These are phyloP conservation scores for Candida vartiovaarae DNA, from an alignment of 805 yeast species.

Conservation along the genomic window DNA sequence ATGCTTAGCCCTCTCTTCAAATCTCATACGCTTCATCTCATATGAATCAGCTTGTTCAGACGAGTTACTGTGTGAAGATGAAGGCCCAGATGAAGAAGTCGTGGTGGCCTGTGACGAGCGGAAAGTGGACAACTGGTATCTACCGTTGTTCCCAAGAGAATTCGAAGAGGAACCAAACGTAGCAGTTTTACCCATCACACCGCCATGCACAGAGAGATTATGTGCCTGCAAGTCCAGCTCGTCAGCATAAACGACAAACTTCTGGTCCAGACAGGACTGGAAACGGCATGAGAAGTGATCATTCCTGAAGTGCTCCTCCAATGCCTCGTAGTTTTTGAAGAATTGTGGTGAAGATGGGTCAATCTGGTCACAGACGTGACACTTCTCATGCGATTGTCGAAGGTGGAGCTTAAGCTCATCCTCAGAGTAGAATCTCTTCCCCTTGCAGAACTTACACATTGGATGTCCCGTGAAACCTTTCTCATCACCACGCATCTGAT, in stretches of 20 bases:
- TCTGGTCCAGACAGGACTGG: conserved; percentile 74
- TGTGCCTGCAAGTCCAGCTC: conserved; percentile 85
- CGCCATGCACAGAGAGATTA: conserved; percentile 74
- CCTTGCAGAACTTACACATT: conserved; percentile 70
- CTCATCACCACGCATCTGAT: conserved; percentile 67
- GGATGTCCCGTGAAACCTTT: conserved; percentile 88
- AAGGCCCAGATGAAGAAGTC: not conserved
- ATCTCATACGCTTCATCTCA: conserved; percentile 46
- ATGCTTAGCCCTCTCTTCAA: conserved; percentile 82
- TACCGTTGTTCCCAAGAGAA: conserved; percentile 6
- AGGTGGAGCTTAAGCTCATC: conserved; percentile 82
- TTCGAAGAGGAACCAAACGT: conserved; percentile 5
- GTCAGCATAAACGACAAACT: conserved; percentile 86
- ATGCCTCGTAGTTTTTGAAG: conserved; percentile 66
- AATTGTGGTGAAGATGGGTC: conserved; percentile 60
- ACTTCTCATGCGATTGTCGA: conserved; percentile 78
- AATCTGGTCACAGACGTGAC: conserved; percentile 79
- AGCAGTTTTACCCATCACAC: conserved; percentile 38
- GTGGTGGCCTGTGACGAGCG: conserved; percentile 12
- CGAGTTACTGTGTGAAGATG: conserved; percentile 11
- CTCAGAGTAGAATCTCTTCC: conserved; percentile 72
- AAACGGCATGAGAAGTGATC: conserved; percentile 77
- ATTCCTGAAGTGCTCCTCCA: conserved; percentile 65
- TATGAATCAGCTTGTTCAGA: conserved; percentile 31
- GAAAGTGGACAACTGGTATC: conserved; percentile 56